Base-by-base conservation (phyloP, 768 basidiomycete genomes). In the Lentinula guzmanii region DNA sequence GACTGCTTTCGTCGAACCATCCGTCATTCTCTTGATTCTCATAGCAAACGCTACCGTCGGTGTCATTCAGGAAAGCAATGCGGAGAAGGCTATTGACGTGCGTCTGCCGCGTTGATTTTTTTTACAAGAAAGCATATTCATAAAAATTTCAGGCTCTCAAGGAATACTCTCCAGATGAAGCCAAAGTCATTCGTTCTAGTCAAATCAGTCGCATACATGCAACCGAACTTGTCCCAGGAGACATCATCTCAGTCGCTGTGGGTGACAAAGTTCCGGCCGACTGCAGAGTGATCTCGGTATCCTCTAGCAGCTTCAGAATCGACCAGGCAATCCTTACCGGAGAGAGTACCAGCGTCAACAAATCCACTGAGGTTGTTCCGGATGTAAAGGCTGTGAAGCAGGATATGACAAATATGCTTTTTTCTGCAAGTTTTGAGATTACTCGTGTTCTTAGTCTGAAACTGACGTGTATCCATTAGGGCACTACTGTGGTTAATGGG, bases 261-360 rank as follows among this genome's bases (percentile, higher is more conserved):
- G 96, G 96, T 45, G 93, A 98, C 79, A 95, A 90, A 71, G 84
- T 99, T 60, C 95, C 96, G 24, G 96, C 96, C 7, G 96, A 99
- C 77, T 94, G 91, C 72, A 81, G 95, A 67, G 75, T 99, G 42
- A 74, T 98, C 55, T 91, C 91, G 16, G 85, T 98, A 63, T 89
- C 91, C 0, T 96, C 94, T 18, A 95, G 91, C 63, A 95, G 90
- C 71, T 97, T 98, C 76, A 84, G 95, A 56, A 79, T 98, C 58
- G 96, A 98, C 73, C 96, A 99, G 74, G 95, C 96, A 35, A 91
- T 98, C 69, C 82, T 99, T 56, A 99, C 96, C 2, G 96, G 96
- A 28, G 96, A 99, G 76, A 93, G 90, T 66, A 80, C 80, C 62
- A 93, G 91, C 65, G 95, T 98, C 45, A 84, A 86, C 77, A 99